Conservation (phyloP, 441 rosid genomes). For the Erodium trifolium region DNA sequence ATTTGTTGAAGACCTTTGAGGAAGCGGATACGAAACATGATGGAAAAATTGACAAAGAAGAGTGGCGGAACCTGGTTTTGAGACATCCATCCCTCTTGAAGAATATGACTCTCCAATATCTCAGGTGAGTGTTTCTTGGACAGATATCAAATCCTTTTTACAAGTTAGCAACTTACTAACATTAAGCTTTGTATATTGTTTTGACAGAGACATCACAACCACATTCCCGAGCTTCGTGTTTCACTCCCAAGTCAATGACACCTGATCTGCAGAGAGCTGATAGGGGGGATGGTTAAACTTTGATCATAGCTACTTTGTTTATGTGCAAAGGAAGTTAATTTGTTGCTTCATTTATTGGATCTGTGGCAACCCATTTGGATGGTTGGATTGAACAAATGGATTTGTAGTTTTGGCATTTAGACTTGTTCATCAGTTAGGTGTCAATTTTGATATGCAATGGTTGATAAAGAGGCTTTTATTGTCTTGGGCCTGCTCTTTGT, state of each 20-base stretch:
- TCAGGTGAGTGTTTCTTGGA: slow-evolving; percentile 42
- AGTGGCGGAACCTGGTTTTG: slow-evolving; percentile 84
- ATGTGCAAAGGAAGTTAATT: background rate
- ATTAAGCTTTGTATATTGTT: background rate
- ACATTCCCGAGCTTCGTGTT: slow-evolving; percentile 89
- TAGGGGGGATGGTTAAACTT: too few relatives aligned
- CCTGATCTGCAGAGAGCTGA: slow-evolving; percentile 22
- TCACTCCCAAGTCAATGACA: slow-evolving; percentile 18
- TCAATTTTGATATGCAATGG: background rate
- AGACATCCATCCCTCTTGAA: slow-evolving; percentile 80
- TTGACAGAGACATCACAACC: slow-evolving; percentile 74
- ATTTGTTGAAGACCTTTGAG: slow-evolving; percentile 59
- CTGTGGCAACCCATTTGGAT: too few relatives aligned
- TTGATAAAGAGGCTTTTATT: too few relatives aligned
- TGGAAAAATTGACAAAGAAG: slow-evolving; percentile 88
- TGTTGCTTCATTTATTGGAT: too few relatives aligned
- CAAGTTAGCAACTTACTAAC: too few relatives aligned
- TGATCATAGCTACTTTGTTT: background rate
- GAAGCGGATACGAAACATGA: slow-evolving; percentile 96
- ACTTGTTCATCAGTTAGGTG: background rate
- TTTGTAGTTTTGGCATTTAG: background rate
- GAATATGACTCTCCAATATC: slow-evolving; percentile 28
- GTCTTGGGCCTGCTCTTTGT: background rate
- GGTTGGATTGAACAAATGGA: too few relatives aligned
- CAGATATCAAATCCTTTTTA: too few relatives aligned